Evolutionary conservation across 23 red algal genomes (phyloP), one percentile per base, ranked within the genome.

Genomic region (Cyanidioschyzon merolae): DNA sequence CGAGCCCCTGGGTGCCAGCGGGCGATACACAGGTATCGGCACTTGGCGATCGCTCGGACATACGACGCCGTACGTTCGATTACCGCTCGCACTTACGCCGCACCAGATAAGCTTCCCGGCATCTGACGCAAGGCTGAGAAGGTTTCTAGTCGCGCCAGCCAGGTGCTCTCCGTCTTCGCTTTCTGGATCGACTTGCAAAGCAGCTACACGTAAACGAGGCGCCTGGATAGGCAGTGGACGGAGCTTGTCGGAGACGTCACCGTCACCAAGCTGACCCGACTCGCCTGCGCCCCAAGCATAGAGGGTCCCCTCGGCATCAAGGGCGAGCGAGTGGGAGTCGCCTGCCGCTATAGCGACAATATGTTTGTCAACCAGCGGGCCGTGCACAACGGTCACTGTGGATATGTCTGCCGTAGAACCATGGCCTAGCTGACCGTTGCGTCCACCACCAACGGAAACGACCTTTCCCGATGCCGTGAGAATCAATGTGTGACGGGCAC

Each of bases 231-330:
- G 38, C 0, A 81, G 68, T 38, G 83, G 80, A 3, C 84, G 71
- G 77, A 90, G 83, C 38, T 90, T 90, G 68, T 96, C 92, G 41
- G 54, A 50, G 26, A 87, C 51, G 37, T 88, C 82, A 31, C 82
- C 88, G 63, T 90, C 82, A 26, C 92, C 92, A 40, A 90, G 58
- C 76, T 96, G 92, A 17, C 87, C 92, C 30, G 76, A 59, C 35
- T 78, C 80, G 41, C 88, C 88, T 40, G 75, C 79, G 80, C 92
- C 92, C 92, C 92, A 96, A 2, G 87, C 0, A 58, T 81, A 87
- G 0, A 82, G 75, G 0, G 40, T 76, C 16, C 92, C 92, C 18
- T 90, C 51, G 21, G 30, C 79, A 34, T 68, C 80, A 38, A 96
- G 32, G 36, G 87, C 87, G 18, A 80, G 76, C 58, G 85, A 89